Conservation (phyloP, 352 stramenopile genomes). For the Halophytophthora polymorphica region DNA sequence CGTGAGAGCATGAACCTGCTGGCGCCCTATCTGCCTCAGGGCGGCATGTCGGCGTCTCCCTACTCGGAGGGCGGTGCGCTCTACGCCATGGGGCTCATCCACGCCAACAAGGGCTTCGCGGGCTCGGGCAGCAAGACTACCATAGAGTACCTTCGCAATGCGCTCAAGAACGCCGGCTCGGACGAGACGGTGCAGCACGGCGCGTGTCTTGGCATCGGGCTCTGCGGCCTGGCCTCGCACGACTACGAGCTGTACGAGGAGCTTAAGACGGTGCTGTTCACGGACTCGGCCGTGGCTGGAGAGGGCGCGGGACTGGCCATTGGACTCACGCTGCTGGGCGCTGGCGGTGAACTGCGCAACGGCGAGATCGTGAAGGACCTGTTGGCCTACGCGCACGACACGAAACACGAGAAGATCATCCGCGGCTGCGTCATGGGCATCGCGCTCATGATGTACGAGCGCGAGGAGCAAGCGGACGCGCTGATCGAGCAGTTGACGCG, state of each 20-base stretch:
- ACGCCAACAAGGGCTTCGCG: constrained; percentile 93
- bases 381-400: constrained; percentile 97
- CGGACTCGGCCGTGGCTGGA: constrained; percentile 96
- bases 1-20: constrained; percentile 97
- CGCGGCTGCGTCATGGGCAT: constrained; percentile 97
- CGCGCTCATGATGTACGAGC: constrained; percentile 98
- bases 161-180: constrained; percentile 78
- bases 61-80: constrained; percentile 98
- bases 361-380: constrained; percentile 91
- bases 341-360: constrained; percentile 82
- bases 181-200: constrained; percentile 98
- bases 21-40: constrained; percentile 95
- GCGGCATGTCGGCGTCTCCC: constrained; percentile 84
- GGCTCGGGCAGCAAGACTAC: constrained; percentile 80
- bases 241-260: constrained; percentile 96
- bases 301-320: constrained; percentile 97
- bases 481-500: constrained; percentile 97
- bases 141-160: constrained; percentile 86
- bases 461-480: constrained; percentile 94
- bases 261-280: constrained; percentile 97
- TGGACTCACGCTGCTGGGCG: constrained; percentile 96
- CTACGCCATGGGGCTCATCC: constrained; percentile 98
- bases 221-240: constrained; percentile 94
- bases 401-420: constrained; percentile 99
- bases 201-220: constrained; percentile 95